Evolutionary conservation across 768 basidiomycete genomes (phyloP), one percentile per base, ranked within the genome.

Genomic region (Agaricus bisporus): DNA sequence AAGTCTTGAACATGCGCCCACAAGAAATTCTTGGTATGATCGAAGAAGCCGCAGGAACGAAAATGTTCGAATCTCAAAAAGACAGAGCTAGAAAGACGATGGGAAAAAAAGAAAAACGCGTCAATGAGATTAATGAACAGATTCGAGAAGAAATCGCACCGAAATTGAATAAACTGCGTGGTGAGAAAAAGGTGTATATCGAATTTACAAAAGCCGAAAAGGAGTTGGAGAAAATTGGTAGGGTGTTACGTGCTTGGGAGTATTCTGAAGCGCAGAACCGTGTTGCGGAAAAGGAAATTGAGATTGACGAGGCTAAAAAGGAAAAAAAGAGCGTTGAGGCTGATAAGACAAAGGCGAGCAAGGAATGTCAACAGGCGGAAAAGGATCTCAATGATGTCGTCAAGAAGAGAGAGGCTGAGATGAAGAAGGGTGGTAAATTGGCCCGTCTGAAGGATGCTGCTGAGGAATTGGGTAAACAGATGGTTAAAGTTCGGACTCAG

Each of bases 1-100:
- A 98, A 74, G 95, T 92, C 3, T 82, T 99, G 46, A 98, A 98
- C 69, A 98, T 99, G 97, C 87, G 91, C 22, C 95, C 97, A 0
- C 88, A 89, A 73, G 97, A 99, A 67, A 95, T 98, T 56, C 79
- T 99, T 11, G 92, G 94, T 1, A 95, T 99, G 90, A 91, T 98
- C 2, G 97, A 98, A 68, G 97, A 99, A 67, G 97, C 97, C 0
- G 92, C 95, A 0, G 97, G 97, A 5, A 99, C 97, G 26, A 86
- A 93, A 25, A 98, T 98, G 97, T 99, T 98, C 63, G 97, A 99
- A 66, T 95, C 98, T 50, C 83, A 91, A 15, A 99, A 98, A 65
- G 94, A 97, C 66, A 97, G 97, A 67, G 95, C 95, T 6, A 81
- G 86, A 64, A 92, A 89, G 69, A 97, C 91, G 0, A 99, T 99